A percentile compares a stretch with the other conserved stretches of the same genome.
phyloP scores from a whole-genome alignment of 2,329 filamentous ascomycete species.

The Aspergillus sp. region DNA sequence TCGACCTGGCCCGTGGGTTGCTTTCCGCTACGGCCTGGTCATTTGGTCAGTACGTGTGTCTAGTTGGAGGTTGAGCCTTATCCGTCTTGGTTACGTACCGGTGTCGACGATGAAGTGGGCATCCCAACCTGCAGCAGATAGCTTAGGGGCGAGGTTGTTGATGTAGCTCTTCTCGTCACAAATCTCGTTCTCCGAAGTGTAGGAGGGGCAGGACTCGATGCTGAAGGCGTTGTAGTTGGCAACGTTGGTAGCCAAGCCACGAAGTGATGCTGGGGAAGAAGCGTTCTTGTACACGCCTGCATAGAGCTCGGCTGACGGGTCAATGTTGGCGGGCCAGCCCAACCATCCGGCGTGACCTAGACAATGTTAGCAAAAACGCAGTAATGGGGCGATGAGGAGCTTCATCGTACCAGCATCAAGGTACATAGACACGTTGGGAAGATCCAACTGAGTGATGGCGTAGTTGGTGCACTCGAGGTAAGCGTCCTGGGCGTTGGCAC shows the following conservation, averaged over 20 bases:
- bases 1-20: constrained; percentile 56
- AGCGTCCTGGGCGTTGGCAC: constrained; percentile 53
- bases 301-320: constrained; percentile 51
- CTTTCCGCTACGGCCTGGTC: constrained; percentile 58
- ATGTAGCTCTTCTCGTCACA: constrained; percentile 56
- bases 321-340: constrained; percentile 61
- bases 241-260: constrained; percentile 58
- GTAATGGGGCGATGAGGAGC: too few relatives aligned
- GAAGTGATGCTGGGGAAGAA: constrained; percentile 47
- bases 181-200: constrained; percentile 48
- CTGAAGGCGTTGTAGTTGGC: constrained; percentile 60
- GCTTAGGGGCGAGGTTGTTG: constrained; percentile 52
- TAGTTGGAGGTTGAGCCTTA: background rate
- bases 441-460: constrained; percentile 56
- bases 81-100: constrained; percentile 29
- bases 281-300: constrained; percentile 49
- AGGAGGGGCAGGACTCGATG: constrained; percentile 45
- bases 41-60: background rate
- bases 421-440: constrained; percentile 64
- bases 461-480: constrained; percentile 59
- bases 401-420: constrained; percentile 53
- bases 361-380: background rate
- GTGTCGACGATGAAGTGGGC: constrained; percentile 58
- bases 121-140: constrained; percentile 49
- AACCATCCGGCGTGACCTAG: constrained; percentile 61